Conservation (phyloP, 2,329 filamentous ascomycete species). For the Curvularia sp. region DNA sequence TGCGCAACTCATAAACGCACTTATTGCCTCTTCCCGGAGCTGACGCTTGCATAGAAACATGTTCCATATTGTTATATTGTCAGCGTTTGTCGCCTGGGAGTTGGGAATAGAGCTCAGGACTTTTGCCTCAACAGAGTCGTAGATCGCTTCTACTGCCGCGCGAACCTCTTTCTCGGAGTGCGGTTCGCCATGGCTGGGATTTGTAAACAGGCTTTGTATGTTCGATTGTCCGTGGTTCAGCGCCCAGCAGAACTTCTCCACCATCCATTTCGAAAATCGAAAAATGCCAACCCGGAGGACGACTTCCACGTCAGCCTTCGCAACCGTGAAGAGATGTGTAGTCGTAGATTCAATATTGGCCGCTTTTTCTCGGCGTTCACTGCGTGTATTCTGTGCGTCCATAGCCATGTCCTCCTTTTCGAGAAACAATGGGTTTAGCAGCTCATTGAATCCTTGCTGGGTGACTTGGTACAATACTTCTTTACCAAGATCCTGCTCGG, state of each 20-base stretch:
- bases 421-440: constrained; percentile 86
- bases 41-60: constrained; percentile 34
- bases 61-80: constrained; percentile 32
- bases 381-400: constrained; percentile 60
- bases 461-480: constrained; percentile 92
- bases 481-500: constrained; percentile 81
- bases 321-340: constrained; percentile 24
- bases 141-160: constrained; percentile 17
- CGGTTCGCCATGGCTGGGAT: constrained; percentile 7
- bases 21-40: constrained; percentile 31
- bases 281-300: constrained; percentile 36
- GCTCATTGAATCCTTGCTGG: constrained; percentile 90
- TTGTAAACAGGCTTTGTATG: constrained; percentile 19
- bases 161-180: constrained; percentile 13
- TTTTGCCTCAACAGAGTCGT: constrained; percentile 28
- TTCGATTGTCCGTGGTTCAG: constrained; percentile 14
- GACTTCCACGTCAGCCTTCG: constrained; percentile 23
- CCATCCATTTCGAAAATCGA: constrained; percentile 35
- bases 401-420: constrained; percentile 79
- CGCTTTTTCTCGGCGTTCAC: constrained; percentile 37
- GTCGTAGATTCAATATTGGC: constrained; percentile 30
- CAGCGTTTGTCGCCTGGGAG: constrained; percentile 17
- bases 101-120: constrained; percentile 21
- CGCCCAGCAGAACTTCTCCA: constrained; percentile 30
- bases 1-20: constrained; percentile 24